A percentile compares a stretch with the other conserved stretches of the same genome.
phyloP scores from a whole-genome alignment of 768 basidiomycete species.

The Russula lepida region DNA sequence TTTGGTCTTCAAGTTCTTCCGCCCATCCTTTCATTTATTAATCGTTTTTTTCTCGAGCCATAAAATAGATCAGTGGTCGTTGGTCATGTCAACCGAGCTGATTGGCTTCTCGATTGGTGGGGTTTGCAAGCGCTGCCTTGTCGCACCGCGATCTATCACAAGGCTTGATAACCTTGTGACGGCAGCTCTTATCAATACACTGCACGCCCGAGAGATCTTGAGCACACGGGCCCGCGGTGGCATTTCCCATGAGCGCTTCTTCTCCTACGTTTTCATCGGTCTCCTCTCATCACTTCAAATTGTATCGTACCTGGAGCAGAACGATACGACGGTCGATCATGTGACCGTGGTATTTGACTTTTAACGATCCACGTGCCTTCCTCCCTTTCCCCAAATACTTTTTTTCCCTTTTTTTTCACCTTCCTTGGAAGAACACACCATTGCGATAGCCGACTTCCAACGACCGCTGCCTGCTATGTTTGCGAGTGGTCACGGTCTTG shows the following conservation, averaged over 20 bases:
- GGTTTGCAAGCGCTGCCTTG: slow-evolving; percentile 37
- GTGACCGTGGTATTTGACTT: too few relatives aligned
- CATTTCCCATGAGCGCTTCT: slow-evolving; percentile 46
- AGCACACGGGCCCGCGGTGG: slow-evolving; percentile 41
- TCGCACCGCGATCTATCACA: slow-evolving; percentile 38
- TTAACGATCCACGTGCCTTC: too few relatives aligned
- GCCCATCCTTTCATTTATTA: neutral
- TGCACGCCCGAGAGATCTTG: slow-evolving; percentile 31
- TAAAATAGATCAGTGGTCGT: slow-evolving; percentile 29
- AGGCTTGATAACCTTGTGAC: slow-evolving; percentile 39
- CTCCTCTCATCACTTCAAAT: too few relatives aligned
- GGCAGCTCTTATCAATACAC: slow-evolving; percentile 39
- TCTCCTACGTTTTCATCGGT: slow-evolving; percentile 35
- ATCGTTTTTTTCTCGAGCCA: neutral
- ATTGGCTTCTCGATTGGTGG: slow-evolving; percentile 38
- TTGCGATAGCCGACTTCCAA: too few relatives aligned
- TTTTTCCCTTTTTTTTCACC: too few relatives aligned
- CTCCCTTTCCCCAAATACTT: too few relatives aligned
- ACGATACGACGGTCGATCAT: too few relatives aligned
- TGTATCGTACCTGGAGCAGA: too few relatives aligned
- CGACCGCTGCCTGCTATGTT: too few relatives aligned
- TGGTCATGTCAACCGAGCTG: slow-evolving; percentile 36
- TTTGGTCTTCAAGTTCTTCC: neutral
- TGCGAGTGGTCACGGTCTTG: too few relatives aligned
- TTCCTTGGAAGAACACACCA: too few relatives aligned